Base-by-base conservation (phyloP, 1,284 basidiomycete species). In the Wolfiporia cocos region DNA sequence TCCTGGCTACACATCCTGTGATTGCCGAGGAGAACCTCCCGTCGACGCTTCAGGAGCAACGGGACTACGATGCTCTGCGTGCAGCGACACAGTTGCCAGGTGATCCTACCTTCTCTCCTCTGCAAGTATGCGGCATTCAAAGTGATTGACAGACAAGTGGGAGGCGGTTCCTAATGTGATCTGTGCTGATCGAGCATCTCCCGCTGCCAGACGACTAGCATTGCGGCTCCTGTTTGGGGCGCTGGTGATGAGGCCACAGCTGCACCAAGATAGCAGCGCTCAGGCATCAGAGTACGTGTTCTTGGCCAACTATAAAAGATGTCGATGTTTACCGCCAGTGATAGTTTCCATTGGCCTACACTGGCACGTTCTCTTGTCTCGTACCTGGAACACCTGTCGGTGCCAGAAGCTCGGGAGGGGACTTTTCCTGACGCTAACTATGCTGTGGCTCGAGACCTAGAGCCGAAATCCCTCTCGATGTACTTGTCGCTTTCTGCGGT, bases 1-100 rank as follows among this genome's bases (percentile, higher is more conserved):
- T 55, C 5, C 34, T 74, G 21, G 62, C 70, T 3, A 56, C 60
- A 2, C 67, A 66, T 3, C 50, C 61, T 19, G 48, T 52, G 21
- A 7, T 26, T 14, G 6, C 14, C 18, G 37, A 39, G 17, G 41
- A 51, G 24, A 34, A 44, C 7, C 34, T 46, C 37, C 44, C 64
- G 5, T 47, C 60, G 14, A 58, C 55, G 37, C 53, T 81, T 42
- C 54, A 50, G 41, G 56, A 48, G 22, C 69, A 73, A 37, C 65
- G 64, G 42, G 68, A 74, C 26, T 69, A 74, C 15, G 72, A 77
- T 43, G 61, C 59, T 40, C 54, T 85, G 22, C 68, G 68, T 31
- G 80, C 80, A 33, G 76, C 78, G 2, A 62, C 71, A 15, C 83
- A 86, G 49, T 58, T 88, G 14, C 84, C 86, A 43, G 69, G 86